Evolutionary conservation across 73 alveolate species (phyloP), one percentile per base, ranked within the genome.

Genomic region (Paramecium caudatum): DNA sequence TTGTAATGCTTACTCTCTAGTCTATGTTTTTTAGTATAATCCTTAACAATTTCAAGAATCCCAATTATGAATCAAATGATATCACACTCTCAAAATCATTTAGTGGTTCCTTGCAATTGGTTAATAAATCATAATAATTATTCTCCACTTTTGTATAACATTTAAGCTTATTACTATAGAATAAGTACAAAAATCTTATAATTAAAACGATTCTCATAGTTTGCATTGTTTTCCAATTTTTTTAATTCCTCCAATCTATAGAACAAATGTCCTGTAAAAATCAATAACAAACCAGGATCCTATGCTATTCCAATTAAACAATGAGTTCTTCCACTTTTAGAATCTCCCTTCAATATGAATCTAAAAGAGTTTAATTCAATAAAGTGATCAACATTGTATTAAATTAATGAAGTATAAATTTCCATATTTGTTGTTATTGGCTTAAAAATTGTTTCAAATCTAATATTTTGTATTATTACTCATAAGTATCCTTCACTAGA

Each of bases 291-390:
- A 5, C 84, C 84, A 9, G 84, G 84, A 68, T 68, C 84, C 17
- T 68, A 34, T 10, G 84, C 55, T 4, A 43, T 25, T 10, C 84
- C 84, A 30, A 68, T 68, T 36, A 68, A 68, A 34, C 61, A 34
- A 68, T 68, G 84, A 68, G 84, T 34, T 68, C 84, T 68, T 3
- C 84, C 84, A 68, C 61, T 34, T 34, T 68, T 68, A 7, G 19
- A 25, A 34, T 68, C 84, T n/a, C 84, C 84, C 19, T 68, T 68
- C 13, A 68, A 21, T n/a, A 68, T 17, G 8, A 68, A 37, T 37
- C 84, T 68, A 34, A 34, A 68, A 68, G 37, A 34, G 9, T 68
- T 13, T 17, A 68, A 13, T 9, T 68, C 84, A 0, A 68, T 68
- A 9, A 33, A 68, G 19, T 33, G 34, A 68, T 68, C 84, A 34